These are phyloP conservation scores for Lavandula angustifolia DNA, from an alignment of 257 asterid species.

Conservation along the genomic window DNA sequence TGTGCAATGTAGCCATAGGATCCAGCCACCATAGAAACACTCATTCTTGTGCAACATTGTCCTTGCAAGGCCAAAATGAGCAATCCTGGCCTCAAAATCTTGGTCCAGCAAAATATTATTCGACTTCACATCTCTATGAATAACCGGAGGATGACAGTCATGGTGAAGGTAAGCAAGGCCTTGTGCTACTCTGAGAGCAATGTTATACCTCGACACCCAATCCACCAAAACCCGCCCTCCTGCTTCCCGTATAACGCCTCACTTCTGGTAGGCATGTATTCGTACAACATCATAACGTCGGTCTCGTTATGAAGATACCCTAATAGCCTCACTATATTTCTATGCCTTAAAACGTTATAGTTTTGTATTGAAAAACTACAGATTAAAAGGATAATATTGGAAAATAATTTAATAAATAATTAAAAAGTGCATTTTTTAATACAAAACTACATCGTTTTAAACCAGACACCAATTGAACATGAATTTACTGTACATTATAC, in stretches of 20 bases:
- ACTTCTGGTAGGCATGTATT: constrained; percentile 80
- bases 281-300: constrained; percentile 73
- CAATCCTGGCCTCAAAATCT: constrained; percentile 49
- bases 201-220: constrained; percentile 72
- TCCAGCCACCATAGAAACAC: constrained; percentile 56
- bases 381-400: no score
- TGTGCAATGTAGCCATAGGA: constrained; percentile 73
- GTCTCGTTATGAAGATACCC: constrained; percentile 72
- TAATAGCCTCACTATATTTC: constrained; percentile 65
- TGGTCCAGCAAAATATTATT: constrained; percentile 53
- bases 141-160: constrained; percentile 52
- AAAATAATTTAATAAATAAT: no score
- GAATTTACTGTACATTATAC: no score
- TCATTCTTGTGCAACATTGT: constrained; percentile 42
- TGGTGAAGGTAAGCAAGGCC: constrained; percentile 63
- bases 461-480: no score
- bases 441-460: no score
- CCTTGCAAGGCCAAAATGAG: constrained; percentile 63
- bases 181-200: constrained; percentile 61
- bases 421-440: no score
- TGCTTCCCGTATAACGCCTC: constrained; percentile 65
- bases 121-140: constrained; percentile 60
- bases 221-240: constrained; percentile 57
- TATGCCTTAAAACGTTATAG: constrained; percentile 73
- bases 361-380: no score